Conservation (phyloP, 495 filamentous ascomycete species). For the Hypomontagnella monticulosa region DNA sequence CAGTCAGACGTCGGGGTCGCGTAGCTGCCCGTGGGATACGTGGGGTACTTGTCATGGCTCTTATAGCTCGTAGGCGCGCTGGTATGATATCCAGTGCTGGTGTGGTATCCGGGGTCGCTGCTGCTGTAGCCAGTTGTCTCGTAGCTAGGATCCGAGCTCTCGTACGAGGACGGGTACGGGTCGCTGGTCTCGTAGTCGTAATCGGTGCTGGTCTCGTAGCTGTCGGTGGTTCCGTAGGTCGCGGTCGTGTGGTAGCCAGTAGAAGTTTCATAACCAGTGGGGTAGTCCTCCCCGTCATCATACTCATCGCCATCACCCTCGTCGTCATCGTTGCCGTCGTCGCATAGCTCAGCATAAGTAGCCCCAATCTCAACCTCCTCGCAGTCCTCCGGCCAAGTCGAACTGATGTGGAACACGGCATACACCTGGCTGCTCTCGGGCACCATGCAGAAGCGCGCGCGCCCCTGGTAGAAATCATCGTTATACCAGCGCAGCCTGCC, state of each 20-base stretch:
- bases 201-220: not conserved
- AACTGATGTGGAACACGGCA: slow-evolving; percentile 7
- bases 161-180: no score
- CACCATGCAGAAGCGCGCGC: slow-evolving; percentile 24
- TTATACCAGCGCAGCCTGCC: slow-evolving; percentile 30
- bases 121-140: not conserved
- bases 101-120: not conserved
- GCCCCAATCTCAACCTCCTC: slow-evolving; percentile 18
- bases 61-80: not conserved
- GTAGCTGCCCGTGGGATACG: not conserved
- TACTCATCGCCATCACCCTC: not conserved
- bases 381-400: slow-evolving; percentile 27
- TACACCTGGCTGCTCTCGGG: slow-evolving; percentile 14
- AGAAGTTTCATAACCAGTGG: not conserved
- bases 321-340: not conserved
- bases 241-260: not conserved
- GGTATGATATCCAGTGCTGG: not conserved
- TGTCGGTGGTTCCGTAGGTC: not conserved
- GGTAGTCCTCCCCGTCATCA: not conserved
- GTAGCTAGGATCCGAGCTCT: no score
- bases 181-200: not conserved
- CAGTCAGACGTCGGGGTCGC: not conserved
- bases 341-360: not conserved
- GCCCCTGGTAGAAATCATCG: slow-evolving; percentile 16
- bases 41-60: not conserved